Evolutionary conservation across 2,329 filamentous ascomycete genomes (phyloP), one percentile per base, ranked within the genome.

Genomic region (Colletotrichum phormii): DNA sequence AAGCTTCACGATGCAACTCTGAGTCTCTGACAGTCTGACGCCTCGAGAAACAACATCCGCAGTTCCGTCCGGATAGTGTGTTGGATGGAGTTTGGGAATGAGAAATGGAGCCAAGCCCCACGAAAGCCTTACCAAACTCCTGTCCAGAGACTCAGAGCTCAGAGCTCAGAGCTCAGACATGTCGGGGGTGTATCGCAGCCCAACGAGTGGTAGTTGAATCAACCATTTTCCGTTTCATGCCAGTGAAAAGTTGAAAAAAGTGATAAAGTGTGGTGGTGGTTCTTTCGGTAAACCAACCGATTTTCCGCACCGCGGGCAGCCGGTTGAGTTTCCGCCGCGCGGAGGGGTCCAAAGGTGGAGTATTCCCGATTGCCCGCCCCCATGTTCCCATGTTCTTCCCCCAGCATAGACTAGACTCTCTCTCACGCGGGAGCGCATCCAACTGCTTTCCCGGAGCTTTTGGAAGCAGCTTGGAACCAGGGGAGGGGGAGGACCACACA

Each of bases 391-490:
- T 42, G 37, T 18, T 42, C 13, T 42, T 15, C 0, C 42, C 18
- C 1, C 18, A 49, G 42, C 42, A 49, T 9, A 49, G 8, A 49
- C 42, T n/a, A 49, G 42, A 49, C 51, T 18, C n/a, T 24, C 51
- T 18, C n/a, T 24, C 26, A 54, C 51, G n/a, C 11, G 29, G 55
- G 60, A 37, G 54, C 65, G 65, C 66, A 53, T 64, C 70, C 66
- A 69, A 64, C 35, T 69, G 66, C 70, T 70, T 33, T 64, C 53
- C 66, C 70, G 62, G 59, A 68, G 64, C 64, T 55, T 46, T 51
- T 61, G 24, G 51, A 31, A 46, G 5, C 22, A 24, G 51, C 11
- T 42, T 42, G 5, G 33, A n/a, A 49, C 18, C 37, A 15, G 37
- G 37, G 37, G 15, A 15, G 13, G 42, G 18, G 42, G 42, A 7